Conservation (phyloP, 768 basidiomycete species). For the Hygrocybe coccinea region DNA sequence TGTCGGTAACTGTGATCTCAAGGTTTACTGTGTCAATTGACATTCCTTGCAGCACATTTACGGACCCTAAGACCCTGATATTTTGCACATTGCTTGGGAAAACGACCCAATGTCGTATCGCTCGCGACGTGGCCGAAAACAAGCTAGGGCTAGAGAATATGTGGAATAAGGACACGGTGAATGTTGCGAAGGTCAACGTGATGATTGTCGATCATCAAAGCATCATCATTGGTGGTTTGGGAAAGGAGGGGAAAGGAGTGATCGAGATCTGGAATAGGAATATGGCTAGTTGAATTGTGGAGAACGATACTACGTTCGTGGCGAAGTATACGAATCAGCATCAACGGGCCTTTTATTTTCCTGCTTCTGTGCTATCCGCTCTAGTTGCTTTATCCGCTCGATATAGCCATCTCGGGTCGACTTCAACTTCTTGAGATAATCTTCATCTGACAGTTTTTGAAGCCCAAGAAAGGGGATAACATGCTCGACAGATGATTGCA, state of each 20-base stretch:
- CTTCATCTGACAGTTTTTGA: slow-evolving; percentile 61
- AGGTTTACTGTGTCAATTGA: not conserved
- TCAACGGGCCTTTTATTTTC: not conserved
- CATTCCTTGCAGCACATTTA: slow-evolving; percentile 43
- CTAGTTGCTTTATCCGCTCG: slow-evolving; percentile 55
- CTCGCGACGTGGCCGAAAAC: slow-evolving; percentile 34
- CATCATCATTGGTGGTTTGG: slow-evolving; percentile 60
- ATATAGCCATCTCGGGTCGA: slow-evolving; percentile 51
- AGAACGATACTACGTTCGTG: not conserved
- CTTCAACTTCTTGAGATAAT: slow-evolving; percentile 59
- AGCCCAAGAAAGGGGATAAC: slow-evolving; percentile 48
- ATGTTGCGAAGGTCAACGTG: slow-evolving; percentile 61
- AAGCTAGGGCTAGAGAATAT: slow-evolving; percentile 38
- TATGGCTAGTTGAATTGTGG: not conserved
- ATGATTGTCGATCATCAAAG: slow-evolving; percentile 45
- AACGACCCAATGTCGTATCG: slow-evolving; percentile 46
- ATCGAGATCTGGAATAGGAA: slow-evolving; percentile 55
- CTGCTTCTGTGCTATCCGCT: slow-evolving; percentile 28
- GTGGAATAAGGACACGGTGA: slow-evolving; percentile 43
- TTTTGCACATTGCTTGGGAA: slow-evolving; percentile 60
- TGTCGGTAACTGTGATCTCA: slow-evolving; percentile 37
- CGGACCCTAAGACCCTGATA: slow-evolving; percentile 41
- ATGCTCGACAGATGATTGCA: slow-evolving; percentile 32
- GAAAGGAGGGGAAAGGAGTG: slow-evolving; percentile 50
- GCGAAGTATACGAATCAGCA: not conserved